Conservation (phyloP, 148 eudicot genomes). For the Vaccinium myrtillus region DNA sequence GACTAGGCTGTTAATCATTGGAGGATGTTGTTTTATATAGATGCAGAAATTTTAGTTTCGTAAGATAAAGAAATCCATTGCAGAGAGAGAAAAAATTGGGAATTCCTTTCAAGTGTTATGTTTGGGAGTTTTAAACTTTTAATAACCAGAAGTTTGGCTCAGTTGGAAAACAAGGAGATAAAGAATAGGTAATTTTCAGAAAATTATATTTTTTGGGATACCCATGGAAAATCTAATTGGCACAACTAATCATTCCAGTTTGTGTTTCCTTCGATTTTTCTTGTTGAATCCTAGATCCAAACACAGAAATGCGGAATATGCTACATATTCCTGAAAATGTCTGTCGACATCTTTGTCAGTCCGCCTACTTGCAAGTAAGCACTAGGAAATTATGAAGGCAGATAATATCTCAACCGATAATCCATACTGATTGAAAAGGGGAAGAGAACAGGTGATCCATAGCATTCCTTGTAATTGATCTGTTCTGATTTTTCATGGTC, state of each 20-base stretch:
- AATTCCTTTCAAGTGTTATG: background rate
- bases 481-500: background rate
- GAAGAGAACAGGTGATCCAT: background rate
- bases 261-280: background rate
- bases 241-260: background rate
- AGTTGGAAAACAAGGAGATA: background rate
- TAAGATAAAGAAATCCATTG: background rate
- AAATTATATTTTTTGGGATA: background rate
- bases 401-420: background rate
- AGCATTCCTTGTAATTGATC: background rate
- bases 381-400: background rate
- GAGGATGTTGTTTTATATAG: background rate
- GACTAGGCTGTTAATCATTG: background rate
- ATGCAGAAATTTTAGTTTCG: background rate
- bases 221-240: background rate
- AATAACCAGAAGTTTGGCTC: background rate
- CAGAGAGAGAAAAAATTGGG: background rate
- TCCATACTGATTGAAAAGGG: background rate
- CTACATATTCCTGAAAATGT: background rate
- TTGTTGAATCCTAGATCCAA: background rate
- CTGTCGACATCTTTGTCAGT: background rate
- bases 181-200: background rate
- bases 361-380: background rate
- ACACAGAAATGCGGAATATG: background rate
- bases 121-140: constrained; percentile 2